Base-by-base conservation (phyloP, 2,329 filamentous ascomycete species). In the Madurella fahalii region DNA sequence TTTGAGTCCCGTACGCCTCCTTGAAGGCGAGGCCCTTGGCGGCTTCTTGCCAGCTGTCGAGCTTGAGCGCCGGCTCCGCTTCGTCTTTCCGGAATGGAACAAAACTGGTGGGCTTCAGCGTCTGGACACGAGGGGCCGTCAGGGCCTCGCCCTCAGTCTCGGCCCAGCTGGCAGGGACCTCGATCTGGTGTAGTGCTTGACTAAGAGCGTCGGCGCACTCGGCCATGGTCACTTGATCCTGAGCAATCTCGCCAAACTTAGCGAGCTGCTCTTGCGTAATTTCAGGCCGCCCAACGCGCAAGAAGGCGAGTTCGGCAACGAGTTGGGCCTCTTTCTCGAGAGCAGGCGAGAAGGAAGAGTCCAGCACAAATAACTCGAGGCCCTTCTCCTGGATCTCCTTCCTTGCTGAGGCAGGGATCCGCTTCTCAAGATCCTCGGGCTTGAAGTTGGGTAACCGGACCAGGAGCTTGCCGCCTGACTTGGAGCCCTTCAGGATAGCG, bases 1-100 rank as follows among this genome's bases (percentile, higher is more conserved):
- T 78, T 66, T 83, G 77, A 20, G 90, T 92, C 59, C 82, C 85
- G 68, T 91, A 97, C 1, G 90, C 93, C 73, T 99, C 94, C 78
- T 95, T 96, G 82, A 99, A 99, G 4, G 83, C 83, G 54, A 99
- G 79, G 46, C 86, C 89, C 77, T 95, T 94, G 58, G 93, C 94
- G 48, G 86, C 89, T 45, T 85, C 80, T 72, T 92, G 82, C 90
- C 92, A 96, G 70, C 87, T 81, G 64, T 82, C 82, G 57, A 95
- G 81, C 61, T 72, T 67, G 2, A 85, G 72, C 3, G 80, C 79
- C 20, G 85, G 78, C 70, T 95, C 90, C 0, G 72, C 63, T 65
- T 95, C 89, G 41, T 81, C 76, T 74, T 93, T 95, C 62, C 89
- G 80, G 68, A 91, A 95, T 2, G 84, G 72, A 49, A 82, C 81